Conservation (phyloP, 1,284 basidiomycete species). For the Marasmius fiardii region DNA sequence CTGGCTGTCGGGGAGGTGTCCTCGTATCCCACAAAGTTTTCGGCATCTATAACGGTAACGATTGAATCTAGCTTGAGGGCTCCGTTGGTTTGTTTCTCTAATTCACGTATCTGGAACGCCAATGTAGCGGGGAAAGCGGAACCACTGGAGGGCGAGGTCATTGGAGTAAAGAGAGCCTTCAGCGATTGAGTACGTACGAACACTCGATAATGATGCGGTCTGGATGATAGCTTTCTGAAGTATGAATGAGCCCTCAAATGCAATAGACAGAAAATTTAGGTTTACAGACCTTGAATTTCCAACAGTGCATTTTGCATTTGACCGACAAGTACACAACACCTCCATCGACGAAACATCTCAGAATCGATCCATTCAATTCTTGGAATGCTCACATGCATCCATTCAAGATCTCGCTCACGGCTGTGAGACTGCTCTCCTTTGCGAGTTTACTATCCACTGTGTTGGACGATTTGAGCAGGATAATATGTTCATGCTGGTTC, state of each 20-base stretch:
- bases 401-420: slow-evolving; percentile 88
- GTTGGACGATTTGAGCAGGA: background rate
- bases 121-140: slow-evolving; percentile 89
- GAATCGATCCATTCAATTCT: background rate
- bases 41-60: slow-evolving; percentile 85
- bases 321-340: slow-evolving; percentile 89
- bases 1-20: slow-evolving; percentile 85
- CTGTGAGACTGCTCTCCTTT: slow-evolving; percentile 75
- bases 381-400: slow-evolving; percentile 73
- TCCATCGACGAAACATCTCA: slow-evolving; percentile 26
- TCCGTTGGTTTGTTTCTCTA: slow-evolving; percentile 72
- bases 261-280: slow-evolving; percentile 10
- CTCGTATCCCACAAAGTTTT: slow-evolving; percentile 88
- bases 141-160: slow-evolving; percentile 45
- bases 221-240: slow-evolving; percentile 70
- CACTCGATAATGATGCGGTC: slow-evolving; percentile 92
- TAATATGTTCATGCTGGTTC: background rate
- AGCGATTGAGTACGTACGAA: slow-evolving; percentile 52
- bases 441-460: slow-evolving; percentile 86
- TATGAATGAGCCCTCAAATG: background rate
- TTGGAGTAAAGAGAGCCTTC: background rate
- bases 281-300: slow-evolving; percentile 73
- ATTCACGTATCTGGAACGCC: slow-evolving; percentile 86
- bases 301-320: slow-evolving; percentile 87
- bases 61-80: slow-evolving; percentile 86